These are phyloP conservation scores for Colletotrichum filicis DNA, from an alignment of 2,329 filamentous ascomycete genomes.

Conservation along the genomic window DNA sequence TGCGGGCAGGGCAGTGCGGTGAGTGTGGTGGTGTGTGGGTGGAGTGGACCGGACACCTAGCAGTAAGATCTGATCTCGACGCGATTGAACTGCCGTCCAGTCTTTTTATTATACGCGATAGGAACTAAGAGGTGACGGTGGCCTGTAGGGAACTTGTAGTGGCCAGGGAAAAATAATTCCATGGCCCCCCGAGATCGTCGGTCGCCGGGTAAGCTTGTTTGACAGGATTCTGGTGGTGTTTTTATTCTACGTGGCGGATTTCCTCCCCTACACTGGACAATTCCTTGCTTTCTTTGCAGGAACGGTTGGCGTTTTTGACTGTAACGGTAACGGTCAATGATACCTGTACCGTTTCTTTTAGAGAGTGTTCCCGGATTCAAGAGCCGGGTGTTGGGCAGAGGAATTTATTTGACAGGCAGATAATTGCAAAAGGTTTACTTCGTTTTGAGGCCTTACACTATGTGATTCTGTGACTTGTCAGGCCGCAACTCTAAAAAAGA, in stretches of 20 bases:
- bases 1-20: slow-evolving; percentile 11
- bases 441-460: background rate
- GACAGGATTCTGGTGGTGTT: background rate
- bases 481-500: background rate
- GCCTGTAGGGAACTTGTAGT: background rate
- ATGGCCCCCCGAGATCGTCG: background rate
- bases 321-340: background rate
- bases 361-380: background rate
- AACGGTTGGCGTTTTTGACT: slow-evolving; percentile 4
- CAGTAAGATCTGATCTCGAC: slow-evolving; percentile 23
- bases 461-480: background rate
- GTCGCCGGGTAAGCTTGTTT: background rate
- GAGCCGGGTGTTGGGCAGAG: background rate
- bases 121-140: background rate
- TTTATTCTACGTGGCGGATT: background rate
- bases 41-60: slow-evolving; percentile 2
- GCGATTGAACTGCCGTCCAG: background rate
- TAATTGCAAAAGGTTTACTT: background rate
- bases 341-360: background rate
- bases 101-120: background rate
- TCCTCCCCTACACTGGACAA: too few species aligned
- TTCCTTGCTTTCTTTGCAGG: slow-evolving; percentile 1
- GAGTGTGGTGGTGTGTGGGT: slow-evolving; percentile 10
- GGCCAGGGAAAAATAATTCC: background rate
- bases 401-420: background rate